Evolutionary conservation across 176 grass and related monocot genomes (phyloP).

Genomic region (Ensete ventricosum): DNA sequence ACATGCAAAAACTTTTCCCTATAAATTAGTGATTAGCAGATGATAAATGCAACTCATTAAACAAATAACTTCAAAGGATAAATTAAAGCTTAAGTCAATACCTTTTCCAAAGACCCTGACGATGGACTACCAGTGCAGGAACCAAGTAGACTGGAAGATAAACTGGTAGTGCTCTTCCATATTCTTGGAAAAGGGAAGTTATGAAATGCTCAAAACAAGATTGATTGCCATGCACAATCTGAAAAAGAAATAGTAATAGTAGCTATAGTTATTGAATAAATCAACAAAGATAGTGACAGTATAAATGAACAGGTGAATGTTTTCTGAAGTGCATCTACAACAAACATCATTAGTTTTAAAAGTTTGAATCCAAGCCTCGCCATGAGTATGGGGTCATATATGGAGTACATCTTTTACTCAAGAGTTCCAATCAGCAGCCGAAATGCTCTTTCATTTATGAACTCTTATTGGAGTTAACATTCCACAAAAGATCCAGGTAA

Average conservation of each 20-base stretch:
- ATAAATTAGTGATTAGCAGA: too few species aligned
- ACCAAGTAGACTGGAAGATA: conserved; percentile 88
- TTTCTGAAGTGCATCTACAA: neutral
- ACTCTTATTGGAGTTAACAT: too few species aligned
- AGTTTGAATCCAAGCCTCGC: neutral
- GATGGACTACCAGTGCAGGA: conserved; percentile 93
- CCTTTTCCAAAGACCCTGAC: conserved; percentile 82
- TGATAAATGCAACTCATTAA: too few species aligned
- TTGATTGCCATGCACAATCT: conserved; percentile 91
- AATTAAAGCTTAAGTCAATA: conserved; percentile 25
- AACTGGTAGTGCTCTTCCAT: conserved; percentile 85
- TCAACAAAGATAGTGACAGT: neutral
- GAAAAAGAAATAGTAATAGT: conserved; percentile 19
- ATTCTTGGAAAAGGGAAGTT: conserved; percentile 85
- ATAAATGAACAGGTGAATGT: neutral
- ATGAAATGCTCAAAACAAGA: conserved; percentile 72
- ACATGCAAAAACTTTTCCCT: too few species aligned
- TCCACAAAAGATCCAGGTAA: too few species aligned
- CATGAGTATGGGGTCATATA: neutral
- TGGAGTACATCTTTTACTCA: too few species aligned
- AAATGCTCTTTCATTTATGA: too few species aligned
- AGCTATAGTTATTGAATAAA: neutral
- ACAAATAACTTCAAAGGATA: neutral
- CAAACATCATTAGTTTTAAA: neutral
- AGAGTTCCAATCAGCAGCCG: too few species aligned